phyloP scores from a whole-genome alignment of 345 rosid species.

The Populus alba region DNA sequence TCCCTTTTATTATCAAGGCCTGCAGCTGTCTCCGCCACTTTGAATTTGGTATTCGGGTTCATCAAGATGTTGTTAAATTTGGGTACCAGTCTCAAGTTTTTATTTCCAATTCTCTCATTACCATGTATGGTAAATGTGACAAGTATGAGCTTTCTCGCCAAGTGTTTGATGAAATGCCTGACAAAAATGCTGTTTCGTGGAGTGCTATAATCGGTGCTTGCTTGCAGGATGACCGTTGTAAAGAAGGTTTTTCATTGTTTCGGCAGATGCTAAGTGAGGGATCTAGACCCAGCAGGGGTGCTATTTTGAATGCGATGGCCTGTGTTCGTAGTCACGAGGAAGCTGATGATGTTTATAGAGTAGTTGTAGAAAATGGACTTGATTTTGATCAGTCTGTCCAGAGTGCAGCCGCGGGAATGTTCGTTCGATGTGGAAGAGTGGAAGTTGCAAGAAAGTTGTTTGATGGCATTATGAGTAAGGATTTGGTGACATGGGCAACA shows the following conservation, averaged over 20 bases:
- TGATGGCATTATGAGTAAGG: slow-evolving; percentile 23
- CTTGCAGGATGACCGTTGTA: slow-evolving; percentile 7
- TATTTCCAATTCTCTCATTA: slow-evolving; percentile 38
- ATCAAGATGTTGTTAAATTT: slow-evolving; percentile 17
- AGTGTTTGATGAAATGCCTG: slow-evolving; percentile 33
- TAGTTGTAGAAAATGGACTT: slow-evolving; percentile 23
- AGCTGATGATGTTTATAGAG: slow-evolving; percentile 24
- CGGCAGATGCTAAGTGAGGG: slow-evolving; percentile 32
- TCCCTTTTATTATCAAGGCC: slow-evolving; percentile 45
- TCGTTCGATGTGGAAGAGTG: slow-evolving; percentile 28
- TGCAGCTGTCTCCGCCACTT: slow-evolving; percentile 27
- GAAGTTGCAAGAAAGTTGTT: slow-evolving; percentile 26
- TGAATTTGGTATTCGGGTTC: slow-evolving; percentile 29
- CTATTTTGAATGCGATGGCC: slow-evolving; percentile 32
- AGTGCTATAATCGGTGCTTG: slow-evolving; percentile 32
- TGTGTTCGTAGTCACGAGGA: slow-evolving; percentile 18
- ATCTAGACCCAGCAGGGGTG: slow-evolving; percentile 16
- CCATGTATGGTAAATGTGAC: slow-evolving; percentile 42
- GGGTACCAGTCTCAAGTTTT: slow-evolving; percentile 32
- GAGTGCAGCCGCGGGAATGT: slow-evolving; percentile 24
- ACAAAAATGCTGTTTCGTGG: slow-evolving; percentile 37
- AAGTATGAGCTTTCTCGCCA: slow-evolving; percentile 7
- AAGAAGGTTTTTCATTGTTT: slow-evolving; percentile 30
- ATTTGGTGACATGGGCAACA: slow-evolving; percentile 32
- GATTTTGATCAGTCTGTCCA: slow-evolving; percentile 24